Conservation (phyloP, 2,329 filamentous ascomycete genomes). For the Grosmannia serpens region DNA sequence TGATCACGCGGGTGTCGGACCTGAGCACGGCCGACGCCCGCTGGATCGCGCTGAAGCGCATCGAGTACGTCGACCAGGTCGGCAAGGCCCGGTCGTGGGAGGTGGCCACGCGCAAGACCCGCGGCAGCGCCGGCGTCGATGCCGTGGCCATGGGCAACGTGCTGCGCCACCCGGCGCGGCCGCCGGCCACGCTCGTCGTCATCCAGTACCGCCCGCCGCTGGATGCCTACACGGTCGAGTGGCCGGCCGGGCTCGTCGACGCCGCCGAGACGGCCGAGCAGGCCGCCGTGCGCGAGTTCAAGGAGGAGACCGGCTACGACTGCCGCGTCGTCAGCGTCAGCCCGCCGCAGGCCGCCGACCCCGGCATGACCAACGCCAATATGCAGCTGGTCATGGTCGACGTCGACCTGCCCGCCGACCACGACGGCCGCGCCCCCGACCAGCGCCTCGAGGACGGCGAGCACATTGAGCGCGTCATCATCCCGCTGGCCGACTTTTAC, state of each 20-base stretch:
- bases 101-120: conserved; percentile 45
- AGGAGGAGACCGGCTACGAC: conserved; percentile 45
- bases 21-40: conserved; percentile 39
- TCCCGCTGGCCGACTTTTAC: conserved; percentile 45
- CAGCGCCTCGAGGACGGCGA: conserved; percentile 50
- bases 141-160: conserved; percentile 53
- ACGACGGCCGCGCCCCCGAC: conserved; percentile 36
- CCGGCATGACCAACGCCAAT: conserved; percentile 47
- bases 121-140: conserved; percentile 42
- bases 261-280: conserved; percentile 37
- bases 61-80: conserved; percentile 45
- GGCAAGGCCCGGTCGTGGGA: conserved; percentile 47
- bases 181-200: conserved; percentile 25
- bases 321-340: conserved; percentile 35
- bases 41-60: conserved; percentile 44
- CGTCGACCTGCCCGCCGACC: conserved; percentile 38
- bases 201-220: conserved; percentile 23
- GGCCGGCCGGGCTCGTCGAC: conserved; percentile 43
- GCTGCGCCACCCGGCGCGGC: conserved; percentile 32
- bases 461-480: conserved; percentile 47
- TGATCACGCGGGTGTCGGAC: conserved; percentile 33
- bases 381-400: conserved; percentile 51
- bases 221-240: conserved; percentile 39
- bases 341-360: conserved; percentile 44
- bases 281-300: conserved; percentile 40